Evolutionary conservation across 176 grass and related monocot species (phyloP), one percentile per base, ranked within the genome.

Genomic region (Eragrostis curvula): DNA sequence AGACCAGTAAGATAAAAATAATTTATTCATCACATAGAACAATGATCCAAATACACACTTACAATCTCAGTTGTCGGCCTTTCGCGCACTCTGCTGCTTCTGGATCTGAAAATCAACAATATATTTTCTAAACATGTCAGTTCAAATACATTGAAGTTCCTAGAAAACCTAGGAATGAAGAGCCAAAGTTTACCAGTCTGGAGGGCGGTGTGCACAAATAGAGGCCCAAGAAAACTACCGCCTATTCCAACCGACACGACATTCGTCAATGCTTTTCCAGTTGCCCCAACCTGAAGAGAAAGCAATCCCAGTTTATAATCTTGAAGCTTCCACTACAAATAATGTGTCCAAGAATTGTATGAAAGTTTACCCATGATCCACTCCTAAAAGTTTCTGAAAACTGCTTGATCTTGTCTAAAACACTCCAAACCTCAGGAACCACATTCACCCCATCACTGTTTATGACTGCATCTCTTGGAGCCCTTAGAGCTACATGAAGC

Each of bases 21-120:
- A 79, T 40, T 25, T 51, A 51, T 15, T 36, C 45, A 51, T 3
- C 62, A 68, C 10, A 55, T 11, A 68, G 51, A 25, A 58, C 20
- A 15, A 56, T 74, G 66, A 3, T 53, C 45, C 27, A 44, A 20
- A 46, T 16, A 85, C n/a, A 36, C 55, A 86, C 96, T 96, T 79
- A 99, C 93, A 99, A 99, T 99, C 87, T 92, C 62, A 99, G 77
- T 29, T 92, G 96, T 10, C 93, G 88, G 7, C 96, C 93, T 90
- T 92, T 96, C 20, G 96, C 90, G 83, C 45, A 85, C 80, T 88
- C 73, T 70, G 91, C 91, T 67, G 96, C 96, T 92, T 87, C 96
- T 83, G 89, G 85, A 60, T 99, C 93, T 99, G 87, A 81, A 91
- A 77, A 68, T 49, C 42, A 27, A 18, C 14, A 76, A 58, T 8